Evolutionary conservation across 768 basidiomycete species (phyloP), one percentile per base, ranked within the genome.

Genomic region (Glaciozyma martinii): DNA sequence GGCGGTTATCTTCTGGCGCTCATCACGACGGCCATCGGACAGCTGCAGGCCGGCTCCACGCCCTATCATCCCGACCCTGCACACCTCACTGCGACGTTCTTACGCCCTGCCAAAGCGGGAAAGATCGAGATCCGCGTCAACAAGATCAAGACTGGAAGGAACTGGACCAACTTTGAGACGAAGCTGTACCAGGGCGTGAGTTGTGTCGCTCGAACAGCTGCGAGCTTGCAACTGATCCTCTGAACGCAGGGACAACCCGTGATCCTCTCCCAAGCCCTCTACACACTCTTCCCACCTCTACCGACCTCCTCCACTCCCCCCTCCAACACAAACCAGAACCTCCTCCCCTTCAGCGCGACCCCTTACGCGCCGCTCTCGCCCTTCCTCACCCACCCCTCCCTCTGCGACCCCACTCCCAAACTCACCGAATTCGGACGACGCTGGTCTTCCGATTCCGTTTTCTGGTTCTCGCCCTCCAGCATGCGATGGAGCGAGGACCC

Each of bases 311-410:
- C 37, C 56, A 23, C 23, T 3, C 56, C 56, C 3, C n/a, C 42
- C 56, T 42, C 37, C 56, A 40, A n/a, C 9, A 25, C 40, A 23
- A 43, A 40, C 40, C 56, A 57, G 40, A 42, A 25, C 40, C 56
- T 57, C 56, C 33, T 57, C 5, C 56, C 56, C 21, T n/a, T 57
- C 40, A 42, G 40, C 3, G 37, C 40, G 19, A 23, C 40, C n/a
- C n/a, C 37, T 40, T 57, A 57, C 37, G 56, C 56, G 10, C 56
- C 56, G 3, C 15, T 55, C 32, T 30, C 53, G 16, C 53, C 53
- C 32, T 55, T 55, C 53, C 30, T 55, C 32, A 55, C 53, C 32
- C 53, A 55, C 23, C 53, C 53, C 32, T 18, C 53, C 32, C 30
- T 6, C 16, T 55, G 53, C 32, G 53, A 37, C 32, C 32, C 53